phyloP scores from a whole-genome alignment of 257 asterid genomes.

The Ophiorrhiza pumila region DNA sequence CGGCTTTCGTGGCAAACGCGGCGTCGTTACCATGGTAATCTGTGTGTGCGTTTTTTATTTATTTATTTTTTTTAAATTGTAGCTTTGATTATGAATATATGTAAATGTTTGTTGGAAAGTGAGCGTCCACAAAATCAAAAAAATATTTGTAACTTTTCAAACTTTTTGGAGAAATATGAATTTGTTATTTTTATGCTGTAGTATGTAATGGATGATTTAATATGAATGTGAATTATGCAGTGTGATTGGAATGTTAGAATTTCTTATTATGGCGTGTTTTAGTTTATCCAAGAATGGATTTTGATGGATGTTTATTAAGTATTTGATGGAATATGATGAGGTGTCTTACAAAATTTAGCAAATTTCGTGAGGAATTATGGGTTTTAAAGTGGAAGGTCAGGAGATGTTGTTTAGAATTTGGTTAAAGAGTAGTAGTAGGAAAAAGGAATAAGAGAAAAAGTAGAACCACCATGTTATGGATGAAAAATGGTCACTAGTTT shows the following conservation, averaged over 20 bases:
- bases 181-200: neutral
- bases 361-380: neutral
- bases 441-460: neutral
- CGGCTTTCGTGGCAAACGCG: conserved; percentile 46
- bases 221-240: neutral
- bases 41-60: neutral
- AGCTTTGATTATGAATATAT: neutral
- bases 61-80: neutral
- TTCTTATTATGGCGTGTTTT: neutral
- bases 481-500: neutral
- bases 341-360: neutral
- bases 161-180: neutral
- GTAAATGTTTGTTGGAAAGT: neutral
- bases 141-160: neutral
- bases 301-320: neutral
- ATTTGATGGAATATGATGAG: neutral
- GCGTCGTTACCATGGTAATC: conserved; percentile 80
- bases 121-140: neutral
- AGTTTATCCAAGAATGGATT: neutral
- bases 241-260: neutral
- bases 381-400: neutral
- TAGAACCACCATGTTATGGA: neutral
- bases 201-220: neutral
- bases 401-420: neutral
- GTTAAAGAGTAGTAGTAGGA: neutral